phyloP scores from a whole-genome alignment of 805 yeast genomes.

The Wickerhamomyces pijperi region DNA sequence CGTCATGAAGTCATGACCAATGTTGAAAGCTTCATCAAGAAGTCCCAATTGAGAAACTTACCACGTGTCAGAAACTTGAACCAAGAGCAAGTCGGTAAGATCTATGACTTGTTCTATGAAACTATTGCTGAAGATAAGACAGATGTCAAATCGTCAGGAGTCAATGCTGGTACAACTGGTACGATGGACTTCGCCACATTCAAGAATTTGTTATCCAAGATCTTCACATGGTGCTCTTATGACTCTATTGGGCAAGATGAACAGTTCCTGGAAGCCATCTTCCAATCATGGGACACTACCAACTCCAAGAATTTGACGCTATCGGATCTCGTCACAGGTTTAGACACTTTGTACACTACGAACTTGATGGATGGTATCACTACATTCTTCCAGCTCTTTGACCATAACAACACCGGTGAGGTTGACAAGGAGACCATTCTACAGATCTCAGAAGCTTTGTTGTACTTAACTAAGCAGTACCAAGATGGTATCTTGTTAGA shows the following conservation, averaged over 20 bases:
- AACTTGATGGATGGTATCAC: constrained; percentile 75
- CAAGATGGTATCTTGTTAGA: constrained; percentile 64
- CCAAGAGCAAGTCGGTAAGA: constrained; percentile 47
- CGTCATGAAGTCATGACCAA: constrained; percentile 74
- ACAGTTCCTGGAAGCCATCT: constrained; percentile 50
- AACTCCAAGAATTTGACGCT: constrained; percentile 46
- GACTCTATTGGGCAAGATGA: constrained; percentile 12
- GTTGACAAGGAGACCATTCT: constrained; percentile 73
- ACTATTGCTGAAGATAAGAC: constrained; percentile 54
- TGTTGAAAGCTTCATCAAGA: constrained; percentile 81
- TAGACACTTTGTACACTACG: constrained; percentile 54
- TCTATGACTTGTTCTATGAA: constrained; percentile 78
- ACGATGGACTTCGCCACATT: constrained; percentile 69
- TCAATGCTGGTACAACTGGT: constrained; percentile 3
- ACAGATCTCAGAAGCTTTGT: constrained; percentile 76
- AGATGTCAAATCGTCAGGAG: constrained; percentile 33
- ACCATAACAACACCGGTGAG: constrained; percentile 42
- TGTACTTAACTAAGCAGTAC: constrained; percentile 78
- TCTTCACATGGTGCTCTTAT: constrained; percentile 55
- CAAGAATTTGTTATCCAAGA: constrained; percentile 60
- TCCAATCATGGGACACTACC: constrained; percentile 59
- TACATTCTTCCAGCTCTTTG: constrained; percentile 71
- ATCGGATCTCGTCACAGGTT: constrained; percentile 60
- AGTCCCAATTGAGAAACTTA: constrained; percentile 81
- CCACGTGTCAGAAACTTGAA: constrained; percentile 59